phyloP scores from a whole-genome alignment of 2,329 filamentous ascomycete genomes.

The Colletotrichum simmondsii region DNA sequence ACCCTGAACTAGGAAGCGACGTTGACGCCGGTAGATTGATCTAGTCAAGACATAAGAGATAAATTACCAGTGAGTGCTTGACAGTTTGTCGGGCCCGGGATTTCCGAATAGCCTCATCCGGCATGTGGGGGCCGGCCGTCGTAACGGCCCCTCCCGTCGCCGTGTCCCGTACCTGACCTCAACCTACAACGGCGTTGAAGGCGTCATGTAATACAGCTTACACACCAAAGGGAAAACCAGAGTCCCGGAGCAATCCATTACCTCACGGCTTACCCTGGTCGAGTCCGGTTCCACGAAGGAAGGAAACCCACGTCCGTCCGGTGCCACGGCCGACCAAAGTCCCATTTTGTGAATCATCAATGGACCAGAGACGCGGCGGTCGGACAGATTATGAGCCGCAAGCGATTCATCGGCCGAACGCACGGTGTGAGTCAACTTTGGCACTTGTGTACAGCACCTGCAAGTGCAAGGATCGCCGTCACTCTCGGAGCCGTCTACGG shows the following conservation, averaged over 20 bases:
- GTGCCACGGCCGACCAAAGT: not conserved
- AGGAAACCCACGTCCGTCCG: not conserved
- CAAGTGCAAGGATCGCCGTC: not conserved
- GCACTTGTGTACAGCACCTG: not conserved
- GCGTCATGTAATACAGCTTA: not conserved
- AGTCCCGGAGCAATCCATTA: not conserved
- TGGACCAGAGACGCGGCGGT: not conserved
- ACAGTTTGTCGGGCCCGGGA: not conserved
- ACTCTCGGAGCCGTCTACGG: not conserved
- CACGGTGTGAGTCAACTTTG: not conserved
- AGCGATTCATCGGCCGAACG: not conserved
- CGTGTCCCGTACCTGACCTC: not conserved
- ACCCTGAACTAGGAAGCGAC: too few relatives aligned
- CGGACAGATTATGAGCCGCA: conserved; percentile 7
- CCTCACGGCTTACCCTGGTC: not conserved
- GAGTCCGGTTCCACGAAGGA: not conserved
- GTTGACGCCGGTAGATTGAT: too few relatives aligned
- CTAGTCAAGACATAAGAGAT: too few relatives aligned
- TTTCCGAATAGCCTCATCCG: not conserved
- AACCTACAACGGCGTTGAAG: not conserved
- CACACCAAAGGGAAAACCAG: not conserved
- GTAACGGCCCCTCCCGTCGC: not conserved
- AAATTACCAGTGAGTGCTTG: too few relatives aligned
- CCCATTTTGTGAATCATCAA: not conserved
- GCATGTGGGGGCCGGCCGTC: not conserved